Percentiles rank a stretch among this genome's conserved stretches.
Evolutionary conservation across 768 basidiomycete species (phyloP).

Genomic region (Mrakia frigida): DNA sequence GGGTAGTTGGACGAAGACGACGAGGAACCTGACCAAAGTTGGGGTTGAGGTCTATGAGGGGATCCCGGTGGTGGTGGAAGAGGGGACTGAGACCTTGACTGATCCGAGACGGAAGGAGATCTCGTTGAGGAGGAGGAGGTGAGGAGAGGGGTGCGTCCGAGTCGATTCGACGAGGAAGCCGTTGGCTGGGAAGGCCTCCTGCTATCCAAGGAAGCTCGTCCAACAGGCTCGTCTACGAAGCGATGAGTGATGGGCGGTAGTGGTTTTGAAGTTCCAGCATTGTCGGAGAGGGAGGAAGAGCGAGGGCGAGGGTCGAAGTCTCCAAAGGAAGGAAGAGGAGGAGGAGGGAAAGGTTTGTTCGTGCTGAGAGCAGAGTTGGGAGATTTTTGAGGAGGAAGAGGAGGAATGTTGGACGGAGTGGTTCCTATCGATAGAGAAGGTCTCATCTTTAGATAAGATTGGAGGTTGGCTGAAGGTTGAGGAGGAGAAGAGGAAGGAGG

Average conservation of each 20-base stretch:
- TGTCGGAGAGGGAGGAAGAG: slow-evolving; percentile 4
- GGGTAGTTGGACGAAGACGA: background rate
- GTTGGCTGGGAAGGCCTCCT: background rate
- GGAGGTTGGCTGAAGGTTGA: background rate
- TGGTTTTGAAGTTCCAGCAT: background rate
- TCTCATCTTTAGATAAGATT: background rate
- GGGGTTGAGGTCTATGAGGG: background rate
- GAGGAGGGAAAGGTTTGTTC: background rate
- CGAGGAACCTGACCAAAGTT: background rate
- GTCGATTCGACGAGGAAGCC: background rate
- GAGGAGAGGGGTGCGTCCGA: slow-evolving; percentile 1
- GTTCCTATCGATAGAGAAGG: background rate
- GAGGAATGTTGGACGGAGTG: background rate
- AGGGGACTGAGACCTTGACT: background rate
- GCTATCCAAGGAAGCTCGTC: slow-evolving; percentile 3
- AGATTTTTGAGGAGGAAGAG: background rate
- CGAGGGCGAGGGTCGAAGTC: slow-evolving; percentile 6
- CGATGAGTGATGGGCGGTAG: background rate
- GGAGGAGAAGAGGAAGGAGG: background rate
- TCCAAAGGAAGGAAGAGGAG: background rate
- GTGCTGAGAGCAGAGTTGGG: background rate
- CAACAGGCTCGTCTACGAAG: slow-evolving; percentile 2
- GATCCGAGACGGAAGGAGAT: background rate
- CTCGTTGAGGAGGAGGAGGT: background rate
- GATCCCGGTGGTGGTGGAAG: background rate